These are phyloP conservation scores for Penicillium sp. DNA, from an alignment of 2,329 filamentous ascomycete genomes.

Conservation along the genomic window DNA sequence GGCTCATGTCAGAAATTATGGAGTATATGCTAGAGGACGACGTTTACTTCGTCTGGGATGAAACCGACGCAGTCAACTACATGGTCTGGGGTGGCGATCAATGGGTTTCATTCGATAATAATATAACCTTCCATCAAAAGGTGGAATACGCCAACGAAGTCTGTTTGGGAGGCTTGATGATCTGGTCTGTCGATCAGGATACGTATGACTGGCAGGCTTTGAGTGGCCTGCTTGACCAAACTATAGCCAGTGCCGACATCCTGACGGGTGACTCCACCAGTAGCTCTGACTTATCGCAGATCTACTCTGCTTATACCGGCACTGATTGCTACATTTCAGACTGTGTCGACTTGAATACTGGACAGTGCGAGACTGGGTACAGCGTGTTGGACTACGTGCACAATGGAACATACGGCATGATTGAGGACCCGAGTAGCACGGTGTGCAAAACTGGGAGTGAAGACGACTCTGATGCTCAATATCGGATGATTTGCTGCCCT, in stretches of 20 bases:
- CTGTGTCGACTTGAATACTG: slow-evolving; percentile 8
- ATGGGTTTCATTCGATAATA: slow-evolving; percentile 28
- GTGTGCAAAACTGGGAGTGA: slow-evolving; percentile 9
- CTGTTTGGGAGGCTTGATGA: slow-evolving; percentile 30
- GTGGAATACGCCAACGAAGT: slow-evolving; percentile 27
- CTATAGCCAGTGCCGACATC: not conserved
- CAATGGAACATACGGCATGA: slow-evolving; percentile 1
- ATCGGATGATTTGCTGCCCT: slow-evolving; percentile 12
- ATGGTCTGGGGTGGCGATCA: slow-evolving; percentile 18
- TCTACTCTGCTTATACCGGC: not conserved
- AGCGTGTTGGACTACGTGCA: slow-evolving; percentile 12
- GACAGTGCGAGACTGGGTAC: slow-evolving; percentile 10
- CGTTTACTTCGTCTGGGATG: slow-evolving; percentile 13
- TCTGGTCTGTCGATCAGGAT: slow-evolving; percentile 14
- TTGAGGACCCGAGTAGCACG: slow-evolving; percentile 10
- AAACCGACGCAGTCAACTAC: slow-evolving; percentile 18
- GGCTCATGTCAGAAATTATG: slow-evolving; percentile 19
- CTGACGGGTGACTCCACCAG: not conserved
- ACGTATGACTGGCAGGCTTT: not conserved
- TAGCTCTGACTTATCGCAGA: not conserved
- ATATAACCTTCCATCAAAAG: slow-evolving; percentile 33
- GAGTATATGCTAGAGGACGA: slow-evolving; percentile 18
- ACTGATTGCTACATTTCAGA: slow-evolving; percentile 6
- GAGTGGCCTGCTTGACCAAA: not conserved
- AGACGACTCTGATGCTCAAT: slow-evolving; percentile 5